Evolutionary conservation across 2,329 filamentous ascomycete genomes (phyloP), one percentile per base, ranked within the genome.

Genomic region (Diaporthe ilicicola): DNA sequence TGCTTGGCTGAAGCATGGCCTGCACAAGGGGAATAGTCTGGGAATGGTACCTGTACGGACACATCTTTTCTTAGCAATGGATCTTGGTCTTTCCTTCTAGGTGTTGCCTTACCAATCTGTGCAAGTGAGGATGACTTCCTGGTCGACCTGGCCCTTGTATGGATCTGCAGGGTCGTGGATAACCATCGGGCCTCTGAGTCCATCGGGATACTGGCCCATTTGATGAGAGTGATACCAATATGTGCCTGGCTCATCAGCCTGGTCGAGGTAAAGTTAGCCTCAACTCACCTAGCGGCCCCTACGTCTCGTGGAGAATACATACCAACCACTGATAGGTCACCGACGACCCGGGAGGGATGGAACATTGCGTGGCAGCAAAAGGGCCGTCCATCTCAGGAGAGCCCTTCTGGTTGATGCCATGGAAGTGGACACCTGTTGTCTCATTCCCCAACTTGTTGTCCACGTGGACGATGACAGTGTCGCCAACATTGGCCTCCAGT

Each of bases 171-270:
- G 83, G 75, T 91, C 88, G 62, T 89, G 84, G 12, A 91, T 83
- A 65, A 91, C 86, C 59, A 91, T 75, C 1, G 87, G 79, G 1
- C 87, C 88, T 29, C 89, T 85, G 53, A 90, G 82, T 13, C 89
- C 89, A 77, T 92, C 90, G 0, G 90, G 89, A 74, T 92, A 92
- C 76, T 92, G 90, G 2, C 86, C 89, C 80, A 86, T 85, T 69
- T 86, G 84, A 77, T 92, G 91, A 0, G 88, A 90, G 79, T 93
- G 91, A 74, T 91, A 86, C 85, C 84, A 86, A 68, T 80, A 86
- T 4, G 84, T 86, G 7, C 85, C 85, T 3, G 83, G 77, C 13
- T 74, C 74, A 70, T 85, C 80, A 17, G 80, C 81, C 81, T 83
- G 73, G 46, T 64, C 37, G 29, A n/a, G 6, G 24, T 6, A 44